Percentiles rank a stretch among this genome's conserved stretches.
phyloP scores from a whole-genome alignment of 176 grass and related monocot species.

The Secale cereale region DNA sequence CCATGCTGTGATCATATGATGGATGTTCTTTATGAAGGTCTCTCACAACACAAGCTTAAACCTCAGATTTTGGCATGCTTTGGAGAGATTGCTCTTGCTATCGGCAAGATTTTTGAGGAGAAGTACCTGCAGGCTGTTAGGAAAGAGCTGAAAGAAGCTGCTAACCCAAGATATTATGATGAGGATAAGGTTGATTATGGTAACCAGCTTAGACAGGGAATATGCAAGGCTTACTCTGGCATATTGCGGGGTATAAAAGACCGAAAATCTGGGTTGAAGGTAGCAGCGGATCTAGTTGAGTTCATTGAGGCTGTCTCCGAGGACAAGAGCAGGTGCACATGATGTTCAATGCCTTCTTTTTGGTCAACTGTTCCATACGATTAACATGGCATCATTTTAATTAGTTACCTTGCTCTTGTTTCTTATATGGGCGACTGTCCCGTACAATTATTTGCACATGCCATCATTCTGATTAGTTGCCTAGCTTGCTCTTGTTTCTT shows the following conservation, averaged over 20 bases:
- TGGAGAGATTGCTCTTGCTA: slow-evolving; percentile 89
- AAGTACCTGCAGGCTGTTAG: slow-evolving; percentile 64
- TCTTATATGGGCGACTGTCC: background rate
- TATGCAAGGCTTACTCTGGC: slow-evolving; percentile 87
- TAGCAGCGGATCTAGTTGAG: slow-evolving; percentile 55
- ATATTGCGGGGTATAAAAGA: slow-evolving; percentile 89
- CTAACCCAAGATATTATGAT: slow-evolving; percentile 49
- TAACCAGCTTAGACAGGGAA: slow-evolving; percentile 76
- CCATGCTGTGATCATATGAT: slow-evolving; percentile 81
- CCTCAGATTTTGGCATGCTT: slow-evolving; percentile 83
- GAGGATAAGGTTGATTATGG: slow-evolving; percentile 86
- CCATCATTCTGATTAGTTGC: background rate
- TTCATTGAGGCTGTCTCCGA: slow-evolving; percentile 71
- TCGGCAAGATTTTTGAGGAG: slow-evolving; percentile 65
- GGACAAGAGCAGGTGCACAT: slow-evolving; percentile 57
- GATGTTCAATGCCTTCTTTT: background rate
- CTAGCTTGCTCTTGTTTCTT: too few relatives aligned
- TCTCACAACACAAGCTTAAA: slow-evolving; percentile 66
- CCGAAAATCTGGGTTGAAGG: slow-evolving; percentile 62
- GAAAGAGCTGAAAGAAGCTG: slow-evolving; percentile 70
- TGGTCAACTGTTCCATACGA: background rate
- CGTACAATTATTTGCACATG: background rate
- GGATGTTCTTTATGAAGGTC: slow-evolving; percentile 69
- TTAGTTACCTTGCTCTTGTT: background rate
- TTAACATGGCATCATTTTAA: background rate